Conservation (phyloP, 2,329 filamentous ascomycete genomes). For the Trichophyton rubrum region DNA sequence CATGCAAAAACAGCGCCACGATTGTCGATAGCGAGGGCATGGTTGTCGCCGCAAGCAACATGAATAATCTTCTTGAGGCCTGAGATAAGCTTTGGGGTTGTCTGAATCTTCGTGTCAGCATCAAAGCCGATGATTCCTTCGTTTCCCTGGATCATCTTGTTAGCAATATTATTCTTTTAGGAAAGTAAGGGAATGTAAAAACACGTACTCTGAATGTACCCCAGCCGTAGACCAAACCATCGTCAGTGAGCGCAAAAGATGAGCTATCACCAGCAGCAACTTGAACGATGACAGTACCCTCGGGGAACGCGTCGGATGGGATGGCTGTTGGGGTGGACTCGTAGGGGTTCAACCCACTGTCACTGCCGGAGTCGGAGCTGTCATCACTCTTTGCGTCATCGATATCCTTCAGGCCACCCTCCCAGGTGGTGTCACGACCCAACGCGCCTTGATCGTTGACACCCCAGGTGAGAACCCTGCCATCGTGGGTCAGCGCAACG, state of each 20-base stretch:
- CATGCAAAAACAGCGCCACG: constrained; percentile 50
- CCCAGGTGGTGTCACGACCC: constrained; percentile 59
- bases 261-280: constrained; percentile 48
- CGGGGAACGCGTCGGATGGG: constrained; percentile 37
- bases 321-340: constrained; percentile 45
- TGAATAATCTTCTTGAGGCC: constrained; percentile 43
- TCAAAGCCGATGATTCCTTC: constrained; percentile 52
- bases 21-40: constrained; percentile 45
- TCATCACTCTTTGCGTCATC: constrained; percentile 41
- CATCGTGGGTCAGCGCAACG: constrained; percentile 62
- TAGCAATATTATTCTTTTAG: constrained; percentile 9
- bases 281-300: constrained; percentile 44
- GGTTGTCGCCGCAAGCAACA: constrained; percentile 45
- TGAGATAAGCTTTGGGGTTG: constrained; percentile 36
- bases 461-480: constrained; percentile 74
- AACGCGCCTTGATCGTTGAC: constrained; percentile 77
- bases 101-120: constrained; percentile 33
- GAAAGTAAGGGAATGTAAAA: constrained; percentile 5
- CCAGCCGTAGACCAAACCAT: constrained; percentile 50
- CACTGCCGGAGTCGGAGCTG: constrained; percentile 36
- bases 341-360: constrained; percentile 43
- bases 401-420: constrained; percentile 48
- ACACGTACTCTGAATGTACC: constrained; percentile 46
- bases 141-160: constrained; percentile 34
- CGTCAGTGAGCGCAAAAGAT: constrained; percentile 48